Base-by-base conservation (phyloP, 106 monocot genomes). In the Ottelia alismoides region DNA sequence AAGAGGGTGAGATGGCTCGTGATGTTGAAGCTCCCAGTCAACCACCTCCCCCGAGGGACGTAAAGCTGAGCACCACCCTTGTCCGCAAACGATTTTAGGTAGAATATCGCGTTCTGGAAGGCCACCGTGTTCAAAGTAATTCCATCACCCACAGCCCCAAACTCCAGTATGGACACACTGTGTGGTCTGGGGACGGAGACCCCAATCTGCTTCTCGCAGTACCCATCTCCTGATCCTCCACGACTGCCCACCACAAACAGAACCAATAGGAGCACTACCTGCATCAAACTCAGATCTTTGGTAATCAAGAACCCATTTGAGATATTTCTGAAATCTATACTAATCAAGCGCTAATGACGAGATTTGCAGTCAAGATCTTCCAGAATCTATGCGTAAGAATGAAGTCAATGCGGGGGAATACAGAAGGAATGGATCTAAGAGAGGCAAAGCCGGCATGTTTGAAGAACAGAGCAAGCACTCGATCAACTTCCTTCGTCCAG, bases 1-100 rank as follows among this genome's bases (percentile, higher is more conserved):
- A 85, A 92, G 10, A 92, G 73, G 12, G 92, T 92, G 50, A 92
- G 78, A 50, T 92, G 92, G 58, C 85, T 92, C 11, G 70, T 85
- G 52, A 92, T 70, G 29, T 85, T 79, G 73, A 92, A 82, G 55
- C 92, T 82, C 31, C 85, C 85, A 0, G 82, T 82, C 9, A 92
- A 71, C 82, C 85, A 92, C 25, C 64, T 62, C 20, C 92, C 92
- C 50, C 72, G 69, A 6, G 92, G 92, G 23, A 92, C 76, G 57
- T 79, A 92, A 1, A 92, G 60, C 74, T 92, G 92, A 56, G 92
- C 92, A 6, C 85, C 92, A 31, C 92, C 92, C 64, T 92, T 92
- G 62, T 92, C 82, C 1, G 85, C 70, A 62, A 92, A 86, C 0
- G 92, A 92, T 28, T 51, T 75, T 18, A 79, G 28, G 53, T 92